phyloP scores from a whole-genome alignment of 2,329 filamentous ascomycete species.

The Xylaria sp. region DNA sequence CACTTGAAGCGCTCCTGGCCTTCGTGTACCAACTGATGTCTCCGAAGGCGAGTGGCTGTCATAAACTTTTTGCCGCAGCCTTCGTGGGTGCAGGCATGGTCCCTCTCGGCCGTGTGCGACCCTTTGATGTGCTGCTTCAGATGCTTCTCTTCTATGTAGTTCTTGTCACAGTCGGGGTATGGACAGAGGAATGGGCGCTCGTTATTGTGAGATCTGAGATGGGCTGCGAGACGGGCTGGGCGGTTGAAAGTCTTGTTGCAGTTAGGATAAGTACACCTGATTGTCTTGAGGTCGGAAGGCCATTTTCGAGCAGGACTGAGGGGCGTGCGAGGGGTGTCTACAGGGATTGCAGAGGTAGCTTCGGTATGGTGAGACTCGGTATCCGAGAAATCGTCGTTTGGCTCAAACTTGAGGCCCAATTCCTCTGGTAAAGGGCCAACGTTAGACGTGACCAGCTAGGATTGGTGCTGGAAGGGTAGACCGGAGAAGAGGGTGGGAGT shows the following conservation, averaged over 20 bases:
- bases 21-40: constrained; percentile 80
- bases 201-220: constrained; percentile 84
- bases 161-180: constrained; percentile 75
- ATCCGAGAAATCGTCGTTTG: constrained; percentile 29
- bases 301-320: constrained; percentile 60
- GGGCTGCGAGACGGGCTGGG: constrained; percentile 77
- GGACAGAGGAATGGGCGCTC: constrained; percentile 80
- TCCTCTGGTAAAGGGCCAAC: constrained; percentile 16
- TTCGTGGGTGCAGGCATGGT: constrained; percentile 72
- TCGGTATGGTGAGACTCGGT: constrained; percentile 31
- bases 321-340: constrained; percentile 55
- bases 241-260: constrained; percentile 89
- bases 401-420: constrained; percentile 10
- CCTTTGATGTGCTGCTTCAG: constrained; percentile 84
- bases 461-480: constrained; percentile 31
- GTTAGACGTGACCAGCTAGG: constrained; percentile 53
- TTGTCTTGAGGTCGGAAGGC: constrained; percentile 77
- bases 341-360: constrained; percentile 24
- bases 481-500: not conserved
- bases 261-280: constrained; percentile 73
- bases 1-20: constrained; percentile 78
- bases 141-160: constrained; percentile 86
- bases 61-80: constrained; percentile 82
- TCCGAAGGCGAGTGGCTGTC: constrained; percentile 76
- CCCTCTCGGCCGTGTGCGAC: constrained; percentile 73